These are phyloP conservation scores for Trichoderma sp. DNA, from an alignment of 2,329 filamentous ascomycete genomes.

Conservation along the genomic window DNA sequence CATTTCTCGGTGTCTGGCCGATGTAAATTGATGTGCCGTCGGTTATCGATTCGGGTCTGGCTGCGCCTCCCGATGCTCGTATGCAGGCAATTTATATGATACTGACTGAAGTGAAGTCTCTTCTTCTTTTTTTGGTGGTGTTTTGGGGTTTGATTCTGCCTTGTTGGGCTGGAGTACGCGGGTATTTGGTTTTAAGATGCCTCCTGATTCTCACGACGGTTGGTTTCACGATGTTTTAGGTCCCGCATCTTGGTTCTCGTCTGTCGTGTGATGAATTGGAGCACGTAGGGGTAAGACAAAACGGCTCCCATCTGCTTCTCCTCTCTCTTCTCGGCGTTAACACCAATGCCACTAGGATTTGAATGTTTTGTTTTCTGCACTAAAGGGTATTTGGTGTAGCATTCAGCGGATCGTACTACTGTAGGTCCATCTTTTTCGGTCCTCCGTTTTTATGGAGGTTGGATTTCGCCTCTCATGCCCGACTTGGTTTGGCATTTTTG, in stretches of 20 bases:
- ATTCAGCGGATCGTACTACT: not conserved
- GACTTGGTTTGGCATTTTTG: not conserved
- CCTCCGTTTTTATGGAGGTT: not conserved
- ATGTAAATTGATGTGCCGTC: not conserved
- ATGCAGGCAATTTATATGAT: constrained; percentile 6
- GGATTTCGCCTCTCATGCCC: not conserved
- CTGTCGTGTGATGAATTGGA: not conserved
- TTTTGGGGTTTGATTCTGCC: not conserved
- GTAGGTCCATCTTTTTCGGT: not conserved
- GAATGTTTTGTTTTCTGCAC: not conserved
- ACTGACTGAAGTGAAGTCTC: not conserved
- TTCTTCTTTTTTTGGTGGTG: not conserved
- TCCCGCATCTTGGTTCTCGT: not conserved
- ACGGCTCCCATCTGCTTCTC: too few species aligned
- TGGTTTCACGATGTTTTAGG: constrained; percentile 1
- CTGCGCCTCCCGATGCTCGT: not conserved
- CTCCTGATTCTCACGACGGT: constrained; percentile 1
- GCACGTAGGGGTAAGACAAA: not conserved
- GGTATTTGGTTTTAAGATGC: not conserved
- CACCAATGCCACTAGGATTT: not conserved
- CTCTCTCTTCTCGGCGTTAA: not conserved
- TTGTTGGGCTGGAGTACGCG: not conserved
- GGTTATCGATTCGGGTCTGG: not conserved
- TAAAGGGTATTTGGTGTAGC: not conserved
- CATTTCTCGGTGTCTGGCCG: not conserved